Evolutionary conservation across 257 asterid genomes (phyloP).

Genomic region (Scutellaria galericulata): DNA sequence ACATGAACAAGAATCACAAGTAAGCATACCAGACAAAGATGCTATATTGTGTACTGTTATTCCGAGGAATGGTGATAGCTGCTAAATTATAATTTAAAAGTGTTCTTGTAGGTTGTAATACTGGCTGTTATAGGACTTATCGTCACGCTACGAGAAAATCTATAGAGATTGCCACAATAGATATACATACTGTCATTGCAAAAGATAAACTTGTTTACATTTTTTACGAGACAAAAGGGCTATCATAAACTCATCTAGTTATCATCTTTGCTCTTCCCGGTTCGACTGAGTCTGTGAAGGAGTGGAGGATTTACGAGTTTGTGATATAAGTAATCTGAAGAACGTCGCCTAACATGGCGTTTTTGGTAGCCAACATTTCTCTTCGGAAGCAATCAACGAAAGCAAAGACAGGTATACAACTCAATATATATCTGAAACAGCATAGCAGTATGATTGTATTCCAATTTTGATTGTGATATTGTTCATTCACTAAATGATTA

Average conservation of each 20-base stretch:
- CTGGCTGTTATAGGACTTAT: slow-evolving; percentile 18
- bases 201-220: neutral
- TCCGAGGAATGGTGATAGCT: neutral
- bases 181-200: slow-evolving; percentile 17
- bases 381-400: too few species aligned
- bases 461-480: neutral
- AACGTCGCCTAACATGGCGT: too few species aligned
- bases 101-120: slow-evolving; percentile 23
- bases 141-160: neutral
- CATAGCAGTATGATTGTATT: slow-evolving; percentile 22
- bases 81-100: neutral
- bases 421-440: neutral
- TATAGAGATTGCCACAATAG: slow-evolving; percentile 33
- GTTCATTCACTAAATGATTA: slow-evolving; percentile 21
- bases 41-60: neutral
- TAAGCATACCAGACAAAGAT: neutral
- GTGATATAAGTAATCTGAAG: too few species aligned
- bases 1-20: slow-evolving; percentile 6
- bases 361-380: too few species aligned
- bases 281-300: neutral
- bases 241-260: too few species aligned
- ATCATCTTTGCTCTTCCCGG: neutral
- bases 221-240: too few species aligned
- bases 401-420: neutral
- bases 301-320: neutral